Evolutionary conservation across 179 eudicot species (phyloP).

Genomic region (Silene vulgaris): DNA sequence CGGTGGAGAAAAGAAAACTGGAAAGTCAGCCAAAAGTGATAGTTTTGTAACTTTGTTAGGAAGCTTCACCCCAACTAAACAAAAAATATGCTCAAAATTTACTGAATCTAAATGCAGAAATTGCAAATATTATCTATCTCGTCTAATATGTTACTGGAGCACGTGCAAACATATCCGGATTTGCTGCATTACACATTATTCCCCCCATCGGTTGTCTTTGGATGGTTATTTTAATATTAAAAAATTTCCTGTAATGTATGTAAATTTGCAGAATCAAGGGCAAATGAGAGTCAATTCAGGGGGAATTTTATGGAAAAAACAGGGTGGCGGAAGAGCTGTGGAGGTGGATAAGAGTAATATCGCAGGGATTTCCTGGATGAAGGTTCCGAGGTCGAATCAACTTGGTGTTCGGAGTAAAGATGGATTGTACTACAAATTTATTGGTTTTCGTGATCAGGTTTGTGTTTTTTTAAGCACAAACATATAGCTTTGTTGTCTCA

Average conservation of each 20-base stretch:
- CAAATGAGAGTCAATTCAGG: constrained; percentile 71
- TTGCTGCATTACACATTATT: background rate
- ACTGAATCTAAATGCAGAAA: background rate
- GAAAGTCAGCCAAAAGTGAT: background rate
- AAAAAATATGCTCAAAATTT: background rate
- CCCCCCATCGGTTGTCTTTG: background rate
- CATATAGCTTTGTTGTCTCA: background rate
- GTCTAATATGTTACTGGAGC: background rate
- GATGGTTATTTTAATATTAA: background rate
- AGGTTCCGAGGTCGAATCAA: constrained; percentile 84
- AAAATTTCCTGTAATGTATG: constrained; percentile 6
- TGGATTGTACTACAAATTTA: constrained; percentile 78
- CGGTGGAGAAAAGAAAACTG: background rate
- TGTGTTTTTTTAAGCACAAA: background rate
- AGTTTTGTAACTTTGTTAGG: background rate
- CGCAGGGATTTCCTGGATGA: constrained; percentile 74
- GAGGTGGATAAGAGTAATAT: constrained; percentile 73
- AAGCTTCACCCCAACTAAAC: background rate
- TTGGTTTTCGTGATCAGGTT: constrained; percentile 87
- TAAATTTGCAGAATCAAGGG: constrained; percentile 64
- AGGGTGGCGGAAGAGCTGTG: constrained; percentile 88
- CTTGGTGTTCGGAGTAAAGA: constrained; percentile 77
- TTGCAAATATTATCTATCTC: background rate
- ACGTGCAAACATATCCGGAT: background rate
- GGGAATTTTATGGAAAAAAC: constrained; percentile 87